These are phyloP conservation scores for Albatrellus ellisii DNA, from an alignment of 768 basidiomycete genomes.

Conservation along the genomic window DNA sequence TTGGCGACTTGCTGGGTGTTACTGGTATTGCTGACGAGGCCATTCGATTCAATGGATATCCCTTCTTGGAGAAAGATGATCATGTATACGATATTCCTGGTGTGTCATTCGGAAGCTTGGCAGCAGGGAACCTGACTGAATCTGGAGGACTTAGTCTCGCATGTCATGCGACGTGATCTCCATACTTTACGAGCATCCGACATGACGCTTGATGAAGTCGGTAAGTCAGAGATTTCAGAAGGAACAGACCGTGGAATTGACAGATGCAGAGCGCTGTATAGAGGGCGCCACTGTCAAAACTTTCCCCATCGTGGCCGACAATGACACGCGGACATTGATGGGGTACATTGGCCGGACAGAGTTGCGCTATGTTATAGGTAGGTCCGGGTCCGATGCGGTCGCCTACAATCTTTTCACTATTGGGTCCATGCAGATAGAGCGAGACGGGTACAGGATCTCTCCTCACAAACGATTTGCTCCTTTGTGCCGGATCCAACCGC, in stretches of 20 bases:
- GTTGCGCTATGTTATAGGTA: conserved; percentile 77
- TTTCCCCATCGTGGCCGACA: conserved; percentile 73
- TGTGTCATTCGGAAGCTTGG: conserved; percentile 23
- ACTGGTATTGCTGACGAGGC: conserved; percentile 94
- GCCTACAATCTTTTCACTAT: neutral
- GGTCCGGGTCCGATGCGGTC: conserved; percentile 7
- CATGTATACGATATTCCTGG: conserved; percentile 85
- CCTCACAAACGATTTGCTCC: conserved; percentile 54
- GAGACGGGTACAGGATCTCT: conserved; percentile 44
- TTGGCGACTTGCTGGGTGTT: conserved; percentile 87
- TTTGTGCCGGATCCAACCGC: conserved; percentile 48
- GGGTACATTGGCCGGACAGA: conserved; percentile 88
- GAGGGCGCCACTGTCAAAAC: conserved; percentile 71
- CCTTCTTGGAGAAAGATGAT: conserved; percentile 93
- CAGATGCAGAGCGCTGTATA: conserved; percentile 48
- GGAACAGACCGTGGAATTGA: neutral
- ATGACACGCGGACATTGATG: conserved; percentile 44
- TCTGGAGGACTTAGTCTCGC: conserved; percentile 42
- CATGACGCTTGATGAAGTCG: conserved; percentile 65
- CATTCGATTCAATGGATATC: conserved; percentile 95
- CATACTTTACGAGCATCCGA: conserved; percentile 61
- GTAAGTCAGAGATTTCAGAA: conserved; percentile 30
- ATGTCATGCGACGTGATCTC: conserved; percentile 81
- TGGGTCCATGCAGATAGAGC: conserved; percentile 45
- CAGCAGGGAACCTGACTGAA: conserved; percentile 1